Base-by-base conservation (phyloP, 192 early-diverging fungal genomes). In the Physocladia obscura region DNA sequence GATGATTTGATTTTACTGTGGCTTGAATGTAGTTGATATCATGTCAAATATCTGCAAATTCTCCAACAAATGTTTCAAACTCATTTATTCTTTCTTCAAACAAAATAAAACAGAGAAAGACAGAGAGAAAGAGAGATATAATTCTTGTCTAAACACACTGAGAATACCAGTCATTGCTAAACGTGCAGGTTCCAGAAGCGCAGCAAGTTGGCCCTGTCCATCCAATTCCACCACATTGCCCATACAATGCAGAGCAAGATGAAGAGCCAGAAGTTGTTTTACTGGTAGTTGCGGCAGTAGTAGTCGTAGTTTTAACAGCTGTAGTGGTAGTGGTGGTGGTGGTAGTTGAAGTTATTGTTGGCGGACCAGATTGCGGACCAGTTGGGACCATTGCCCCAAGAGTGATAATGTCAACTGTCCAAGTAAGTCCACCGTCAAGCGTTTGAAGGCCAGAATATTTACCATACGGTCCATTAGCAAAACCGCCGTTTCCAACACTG, bases 161-260 rank as follows among this genome's bases (percentile, higher is more conserved):
- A 13, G 40, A 44, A n/a, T 44, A 44, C 40, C 40, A 54, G 11
- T 6, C 26, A 22, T 54, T 54, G 11, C 6, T 19, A 27, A 19
- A 27, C 6, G 26, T 54, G 52, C 52, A 54, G 24, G 52, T 24
- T 8, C 11, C 6, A 15, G 52, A 15, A 27, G 24, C 52, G 52
- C 52, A 54, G 24, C 52, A 54, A 22, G 52, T 54, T 54, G 52
- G 15, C 5, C 52, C 52, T 6, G 52, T 54, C 52, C 52, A 54
- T 22, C 52, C 52, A 6, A 8, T 24, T 24, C 52, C 52, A 11
- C 52, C 52, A 27, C 52, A 54, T 27, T 54, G 52, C 5, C 15
- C 52, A 27, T 54, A 54, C 24, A 19, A 8, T 15, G 52, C 52
- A 54, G 52, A 54, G 52, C 52, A 54, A n/a, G 11, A 8, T 44